phyloP scores from a whole-genome alignment of 495 filamentous ascomycete genomes.

The Penicillium cosmopolitanum region DNA sequence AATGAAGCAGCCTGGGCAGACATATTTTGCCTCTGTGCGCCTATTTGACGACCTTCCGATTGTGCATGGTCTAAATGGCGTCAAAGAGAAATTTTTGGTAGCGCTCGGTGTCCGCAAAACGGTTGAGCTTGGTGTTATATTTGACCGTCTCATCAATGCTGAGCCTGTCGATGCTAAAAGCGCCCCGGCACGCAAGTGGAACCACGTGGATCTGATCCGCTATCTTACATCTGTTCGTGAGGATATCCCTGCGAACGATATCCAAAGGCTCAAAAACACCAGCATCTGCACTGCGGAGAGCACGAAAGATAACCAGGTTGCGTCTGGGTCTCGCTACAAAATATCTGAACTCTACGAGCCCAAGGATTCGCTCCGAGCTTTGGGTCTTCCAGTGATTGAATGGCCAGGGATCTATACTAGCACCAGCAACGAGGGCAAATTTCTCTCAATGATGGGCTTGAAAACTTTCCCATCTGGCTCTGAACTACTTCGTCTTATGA shows the following conservation, averaged over 20 bases:
- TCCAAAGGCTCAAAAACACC: constrained; percentile 74
- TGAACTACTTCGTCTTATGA: constrained; percentile 78
- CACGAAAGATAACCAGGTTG: constrained; percentile 15
- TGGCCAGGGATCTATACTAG: constrained; percentile 74
- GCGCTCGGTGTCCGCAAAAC: constrained; percentile 81
- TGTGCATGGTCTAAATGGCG: constrained; percentile 68
- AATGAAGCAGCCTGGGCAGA: constrained; percentile 83
- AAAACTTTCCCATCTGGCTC: constrained; percentile 65
- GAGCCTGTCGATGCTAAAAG: constrained; percentile 46
- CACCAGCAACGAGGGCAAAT: constrained; percentile 69
- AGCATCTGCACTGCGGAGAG: constrained; percentile 83
- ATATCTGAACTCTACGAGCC: constrained; percentile 88
- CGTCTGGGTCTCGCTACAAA: constrained; percentile 64
- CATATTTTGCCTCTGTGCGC: constrained; percentile 91
- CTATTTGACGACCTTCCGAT: constrained; percentile 92
- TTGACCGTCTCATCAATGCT: constrained; percentile 73
- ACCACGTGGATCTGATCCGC: constrained; percentile 89
- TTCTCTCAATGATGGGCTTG: constrained; percentile 72
- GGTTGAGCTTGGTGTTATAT: constrained; percentile 90
- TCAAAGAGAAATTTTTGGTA: constrained; percentile 87
- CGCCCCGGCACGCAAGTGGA: constrained; percentile 65
- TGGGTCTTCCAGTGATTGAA: constrained; percentile 79
- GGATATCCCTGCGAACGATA: constrained; percentile 85
- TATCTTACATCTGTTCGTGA: constrained; percentile 88
- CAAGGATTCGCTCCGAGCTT: constrained; percentile 64